Percentiles rank a stretch among this genome's conserved stretches.
phyloP scores from a whole-genome alignment of 1,284 basidiomycete species.

The Caloboletus inedulis region DNA sequence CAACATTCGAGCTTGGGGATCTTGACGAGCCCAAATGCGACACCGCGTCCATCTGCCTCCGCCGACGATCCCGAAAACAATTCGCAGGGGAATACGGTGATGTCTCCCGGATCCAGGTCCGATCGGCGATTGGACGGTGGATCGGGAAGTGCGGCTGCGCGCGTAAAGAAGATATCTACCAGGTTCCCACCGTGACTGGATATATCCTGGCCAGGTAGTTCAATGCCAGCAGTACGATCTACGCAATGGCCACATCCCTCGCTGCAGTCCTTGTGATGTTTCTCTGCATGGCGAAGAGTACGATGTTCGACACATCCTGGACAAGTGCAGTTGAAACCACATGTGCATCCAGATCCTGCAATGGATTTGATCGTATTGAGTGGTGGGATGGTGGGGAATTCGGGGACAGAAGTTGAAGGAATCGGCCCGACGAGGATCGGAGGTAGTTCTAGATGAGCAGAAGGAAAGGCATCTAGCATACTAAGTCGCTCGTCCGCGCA shows the following conservation, averaged over 20 bases:
- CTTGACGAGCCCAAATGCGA: slow-evolving; percentile 48
- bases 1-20: slow-evolving; percentile 69
- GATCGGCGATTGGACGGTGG: slow-evolving; percentile 47
- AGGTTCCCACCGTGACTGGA: slow-evolving; percentile 32
- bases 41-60: slow-evolving; percentile 35
- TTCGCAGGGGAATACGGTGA: slow-evolving; percentile 44
- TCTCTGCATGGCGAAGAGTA: slow-evolving; percentile 43
- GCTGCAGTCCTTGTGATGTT: slow-evolving; percentile 48
- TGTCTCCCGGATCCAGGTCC: slow-evolving; percentile 48
- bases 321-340: slow-evolving; percentile 66
- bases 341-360: slow-evolving; percentile 65
- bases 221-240: slow-evolving; percentile 47
- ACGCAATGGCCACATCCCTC: slow-evolving; percentile 66
- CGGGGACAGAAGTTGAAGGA: slow-evolving; percentile 32
- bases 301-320: slow-evolving; percentile 71
- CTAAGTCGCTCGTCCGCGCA: slow-evolving; percentile 9
- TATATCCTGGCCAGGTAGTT: slow-evolving; percentile 35
- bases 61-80: slow-evolving; percentile 29
- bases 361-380: slow-evolving; percentile 53
- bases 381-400: slow-evolving; percentile 57
- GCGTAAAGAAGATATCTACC: slow-evolving; percentile 61
- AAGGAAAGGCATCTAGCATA: background rate
- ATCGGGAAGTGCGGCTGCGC: slow-evolving; percentile 56
- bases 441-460: slow-evolving; percentile 25
- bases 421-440: slow-evolving; percentile 23